Percentiles rank a stretch among this genome's conserved stretches.
phyloP scores from a whole-genome alignment of 202 grass and related monocot genomes.

The Zizania palustris region DNA sequence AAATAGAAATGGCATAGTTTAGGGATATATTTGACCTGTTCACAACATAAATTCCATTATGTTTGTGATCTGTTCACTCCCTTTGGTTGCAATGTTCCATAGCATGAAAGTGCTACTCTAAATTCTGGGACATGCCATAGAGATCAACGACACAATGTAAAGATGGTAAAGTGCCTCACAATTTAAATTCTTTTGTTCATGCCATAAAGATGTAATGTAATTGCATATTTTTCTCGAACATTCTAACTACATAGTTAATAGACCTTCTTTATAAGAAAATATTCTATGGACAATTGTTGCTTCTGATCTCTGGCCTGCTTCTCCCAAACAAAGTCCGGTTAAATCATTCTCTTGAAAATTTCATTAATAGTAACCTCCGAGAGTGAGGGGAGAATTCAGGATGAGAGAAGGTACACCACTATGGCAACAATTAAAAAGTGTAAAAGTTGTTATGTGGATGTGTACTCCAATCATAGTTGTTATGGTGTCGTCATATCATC shows the following conservation, averaged over 20 bases:
- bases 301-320: background rate
- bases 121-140: background rate
- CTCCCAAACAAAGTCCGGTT: background rate
- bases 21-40: background rate
- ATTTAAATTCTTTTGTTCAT: background rate
- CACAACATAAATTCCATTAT: background rate
- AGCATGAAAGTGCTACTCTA: slow-evolving; percentile 1
- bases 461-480: too few relatives aligned
- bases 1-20: background rate
- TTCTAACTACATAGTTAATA: background rate
- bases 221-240: too few relatives aligned
- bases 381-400: background rate
- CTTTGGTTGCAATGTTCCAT: background rate
- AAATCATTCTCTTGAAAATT: background rate
- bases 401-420: background rate
- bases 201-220: background rate
- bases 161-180: background rate
- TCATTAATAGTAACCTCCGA: background rate
- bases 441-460: background rate
- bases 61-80: background rate
- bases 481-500: too few relatives aligned
- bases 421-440: background rate
- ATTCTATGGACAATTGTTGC: background rate
- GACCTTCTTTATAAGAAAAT: background rate
- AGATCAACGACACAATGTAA: background rate